Conservation (phyloP, 2,329 filamentous ascomycete genomes). For the Ophiostoma fasciatum region DNA sequence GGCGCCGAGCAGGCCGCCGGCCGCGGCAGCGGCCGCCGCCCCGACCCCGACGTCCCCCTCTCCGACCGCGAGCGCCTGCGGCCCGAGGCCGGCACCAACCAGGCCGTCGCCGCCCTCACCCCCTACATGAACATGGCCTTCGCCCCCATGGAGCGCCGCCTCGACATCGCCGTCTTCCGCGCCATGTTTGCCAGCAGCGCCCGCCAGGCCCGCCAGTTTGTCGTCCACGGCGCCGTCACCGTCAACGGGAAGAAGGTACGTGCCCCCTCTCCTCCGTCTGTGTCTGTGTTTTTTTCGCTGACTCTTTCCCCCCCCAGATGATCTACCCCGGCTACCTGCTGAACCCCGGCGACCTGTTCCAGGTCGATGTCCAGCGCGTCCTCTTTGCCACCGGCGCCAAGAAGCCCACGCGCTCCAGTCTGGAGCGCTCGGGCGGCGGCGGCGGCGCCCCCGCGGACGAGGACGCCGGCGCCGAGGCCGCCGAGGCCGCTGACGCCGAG, state of each 20-base stretch:
- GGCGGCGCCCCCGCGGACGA: conserved; percentile 16
- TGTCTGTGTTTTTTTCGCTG: neutral
- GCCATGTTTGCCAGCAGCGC: conserved; percentile 88
- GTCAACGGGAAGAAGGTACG: conserved; percentile 91
- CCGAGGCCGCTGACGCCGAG: conserved; percentile 11
- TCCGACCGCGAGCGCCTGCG: conserved; percentile 6
- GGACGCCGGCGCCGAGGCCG: conserved; percentile 15
- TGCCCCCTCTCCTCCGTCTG: neutral
- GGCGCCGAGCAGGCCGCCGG: conserved; percentile 74
- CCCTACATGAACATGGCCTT: conserved; percentile 97
- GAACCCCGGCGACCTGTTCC: conserved; percentile 97
- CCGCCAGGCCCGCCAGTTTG: conserved; percentile 85
- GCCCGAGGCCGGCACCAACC: conserved; percentile 11
- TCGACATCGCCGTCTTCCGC: conserved; percentile 91
- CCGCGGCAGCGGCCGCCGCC: conserved; percentile 54
- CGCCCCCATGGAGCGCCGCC: conserved; percentile 73
- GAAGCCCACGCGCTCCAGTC: conserved; percentile 30
- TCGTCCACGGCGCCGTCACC: conserved; percentile 81
- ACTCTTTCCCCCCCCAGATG: conserved; percentile 45
- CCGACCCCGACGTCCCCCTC: too few relatives aligned
- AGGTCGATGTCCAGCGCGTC: conserved; percentile 79
- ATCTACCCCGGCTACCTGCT: conserved; percentile 80
- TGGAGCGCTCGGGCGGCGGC: conserved; percentile 6
- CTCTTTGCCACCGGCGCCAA: conserved; percentile 71
- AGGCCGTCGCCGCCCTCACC: conserved; percentile 32